Evolutionary conservation across 148 eudicot genomes (phyloP).

Genomic region (Amaranthus cruentus): DNA sequence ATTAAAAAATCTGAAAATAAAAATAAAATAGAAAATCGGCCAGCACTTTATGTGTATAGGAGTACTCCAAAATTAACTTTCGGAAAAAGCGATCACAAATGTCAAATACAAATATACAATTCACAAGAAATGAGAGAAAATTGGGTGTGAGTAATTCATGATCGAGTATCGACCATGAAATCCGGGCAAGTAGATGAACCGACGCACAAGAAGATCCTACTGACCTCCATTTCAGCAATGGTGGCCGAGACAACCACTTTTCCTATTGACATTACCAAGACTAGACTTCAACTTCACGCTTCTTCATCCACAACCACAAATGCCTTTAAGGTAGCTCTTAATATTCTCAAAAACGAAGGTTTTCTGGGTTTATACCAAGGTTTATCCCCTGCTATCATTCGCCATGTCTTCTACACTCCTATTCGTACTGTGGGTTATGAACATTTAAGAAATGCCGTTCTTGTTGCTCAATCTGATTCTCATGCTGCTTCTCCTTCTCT

Average conservation of each 20-base stretch:
- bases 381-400: constrained; percentile 56
- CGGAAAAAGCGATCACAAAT: too few species aligned
- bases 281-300: constrained; percentile 65
- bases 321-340: constrained; percentile 40
- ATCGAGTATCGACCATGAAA: constrained; percentile 8
- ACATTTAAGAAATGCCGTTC: constrained; percentile 38
- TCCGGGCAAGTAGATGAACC: constrained; percentile 11
- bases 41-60: too few species aligned
- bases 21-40: too few species aligned
- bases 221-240: constrained; percentile 70
- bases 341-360: constrained; percentile 47
- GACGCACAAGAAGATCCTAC: constrained; percentile 36
- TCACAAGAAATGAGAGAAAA: too few species aligned
- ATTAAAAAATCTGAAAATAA: too few species aligned
- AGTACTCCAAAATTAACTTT: too few species aligned
- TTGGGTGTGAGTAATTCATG: too few species aligned
- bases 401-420: constrained; percentile 76
- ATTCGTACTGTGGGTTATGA: constrained; percentile 73
- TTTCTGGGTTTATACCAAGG: constrained; percentile 65
- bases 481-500: constrained; percentile 20
- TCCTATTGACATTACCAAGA: constrained; percentile 78
- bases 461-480: constrained; percentile 6
- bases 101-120: too few species aligned
- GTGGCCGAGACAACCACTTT: constrained; percentile 82
- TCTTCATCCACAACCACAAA: constrained; percentile 21